Evolutionary conservation across 345 rosid species (phyloP).

Genomic region (Cochlearia excelsa): DNA sequence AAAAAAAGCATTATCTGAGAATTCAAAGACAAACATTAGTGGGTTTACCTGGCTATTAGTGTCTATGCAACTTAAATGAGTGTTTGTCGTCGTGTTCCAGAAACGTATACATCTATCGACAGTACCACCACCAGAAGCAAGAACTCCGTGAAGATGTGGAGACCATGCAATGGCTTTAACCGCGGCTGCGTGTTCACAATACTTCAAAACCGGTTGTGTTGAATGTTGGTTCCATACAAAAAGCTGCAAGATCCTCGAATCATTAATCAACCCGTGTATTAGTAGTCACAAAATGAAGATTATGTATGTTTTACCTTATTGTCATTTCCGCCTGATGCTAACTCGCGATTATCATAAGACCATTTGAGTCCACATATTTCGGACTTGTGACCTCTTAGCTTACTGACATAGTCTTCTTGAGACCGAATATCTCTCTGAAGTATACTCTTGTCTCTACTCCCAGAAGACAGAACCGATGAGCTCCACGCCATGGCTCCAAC

Average conservation of each 20-base stretch:
- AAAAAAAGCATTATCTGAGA: background rate
- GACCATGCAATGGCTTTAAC: slow-evolving; percentile 99
- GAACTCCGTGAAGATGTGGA: slow-evolving; percentile 94
- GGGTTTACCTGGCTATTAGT: slow-evolving; percentile 89
- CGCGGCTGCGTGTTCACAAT: slow-evolving; percentile 94
- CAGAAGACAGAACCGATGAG: slow-evolving; percentile 79
- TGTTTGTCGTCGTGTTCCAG: slow-evolving; percentile 95
- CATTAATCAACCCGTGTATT: slow-evolving; percentile 12
- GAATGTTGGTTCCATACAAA: slow-evolving; percentile 98
- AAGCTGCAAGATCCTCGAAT: slow-evolving; percentile 54
- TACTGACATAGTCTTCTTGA: slow-evolving; percentile 79
- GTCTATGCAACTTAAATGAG: slow-evolving; percentile 83
- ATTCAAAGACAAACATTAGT: background rate
- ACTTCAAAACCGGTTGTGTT: slow-evolving; percentile 83
- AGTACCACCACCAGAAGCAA: slow-evolving; percentile 99
- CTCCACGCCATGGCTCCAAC: slow-evolving; percentile 98
- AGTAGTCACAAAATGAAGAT: slow-evolving; percentile 1
- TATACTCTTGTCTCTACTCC: slow-evolving; percentile 94
- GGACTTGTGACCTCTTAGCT: slow-evolving; percentile 92
- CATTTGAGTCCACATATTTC: slow-evolving; percentile 99
- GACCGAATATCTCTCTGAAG: slow-evolving; percentile 82
- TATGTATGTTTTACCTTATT: slow-evolving; percentile 55
- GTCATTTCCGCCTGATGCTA: slow-evolving; percentile 99
- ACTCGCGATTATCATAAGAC: slow-evolving; percentile 95
- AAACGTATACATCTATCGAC: slow-evolving; percentile 96